phyloP scores from a whole-genome alignment of 1,284 basidiomycete genomes.

The Cryptococcus sp. region DNA sequence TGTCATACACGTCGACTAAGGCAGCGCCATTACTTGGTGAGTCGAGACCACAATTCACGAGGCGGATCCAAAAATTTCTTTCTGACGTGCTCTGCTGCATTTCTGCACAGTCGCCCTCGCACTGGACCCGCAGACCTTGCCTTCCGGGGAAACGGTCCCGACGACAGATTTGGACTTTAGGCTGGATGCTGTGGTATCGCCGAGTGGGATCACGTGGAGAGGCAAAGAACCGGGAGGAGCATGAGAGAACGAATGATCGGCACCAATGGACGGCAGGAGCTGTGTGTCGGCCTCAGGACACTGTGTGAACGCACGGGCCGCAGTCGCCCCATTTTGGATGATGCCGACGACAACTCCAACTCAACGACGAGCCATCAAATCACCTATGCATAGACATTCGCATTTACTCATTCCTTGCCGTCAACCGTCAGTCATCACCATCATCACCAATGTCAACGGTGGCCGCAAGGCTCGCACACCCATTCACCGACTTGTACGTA shows the following conservation, averaged over 20 bases:
- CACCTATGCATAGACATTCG: background rate
- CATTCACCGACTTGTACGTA: background rate
- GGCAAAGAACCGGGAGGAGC: background rate
- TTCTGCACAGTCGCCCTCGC: constrained; percentile 45
- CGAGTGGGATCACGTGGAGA: constrained; percentile 35
- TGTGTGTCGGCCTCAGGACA: background rate
- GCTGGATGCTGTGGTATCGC: constrained; percentile 46
- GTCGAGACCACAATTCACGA: constrained; percentile 6
- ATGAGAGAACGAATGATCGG: background rate
- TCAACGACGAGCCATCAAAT: background rate
- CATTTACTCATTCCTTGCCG: background rate
- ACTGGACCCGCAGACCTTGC: constrained; percentile 43
- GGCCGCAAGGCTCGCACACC: background rate
- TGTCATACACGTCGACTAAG: constrained; percentile 29
- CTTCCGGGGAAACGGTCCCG: constrained; percentile 31
- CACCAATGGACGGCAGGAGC: background rate
- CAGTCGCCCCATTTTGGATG: no score
- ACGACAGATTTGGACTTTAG: constrained; percentile 40
- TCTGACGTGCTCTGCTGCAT: background rate
- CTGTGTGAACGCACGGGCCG: no score
- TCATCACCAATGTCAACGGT: background rate
- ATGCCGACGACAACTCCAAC: no score
- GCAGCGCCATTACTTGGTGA: constrained; percentile 43
- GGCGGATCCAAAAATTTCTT: background rate
- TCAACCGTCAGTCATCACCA: background rate